phyloP scores from a whole-genome alignment of 2,329 filamentous ascomycete species.

The Colletotrichum euphorbiae region DNA sequence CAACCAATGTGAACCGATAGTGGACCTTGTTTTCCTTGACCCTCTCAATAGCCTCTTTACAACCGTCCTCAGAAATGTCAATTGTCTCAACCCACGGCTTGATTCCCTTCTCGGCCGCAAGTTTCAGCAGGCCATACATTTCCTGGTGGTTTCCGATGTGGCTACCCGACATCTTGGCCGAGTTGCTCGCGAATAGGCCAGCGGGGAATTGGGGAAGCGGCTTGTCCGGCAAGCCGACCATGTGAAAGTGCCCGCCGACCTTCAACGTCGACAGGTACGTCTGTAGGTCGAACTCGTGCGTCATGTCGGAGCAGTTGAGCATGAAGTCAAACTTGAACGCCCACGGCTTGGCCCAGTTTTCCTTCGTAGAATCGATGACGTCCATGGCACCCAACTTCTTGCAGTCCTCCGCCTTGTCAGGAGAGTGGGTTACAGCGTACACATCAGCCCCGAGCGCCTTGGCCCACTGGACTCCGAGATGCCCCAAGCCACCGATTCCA shows the following conservation, averaged over 20 bases:
- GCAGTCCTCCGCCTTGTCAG: conserved; percentile 69
- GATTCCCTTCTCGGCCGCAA: conserved; percentile 67
- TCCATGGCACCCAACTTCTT: conserved; percentile 71
- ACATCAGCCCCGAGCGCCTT: conserved; percentile 76
- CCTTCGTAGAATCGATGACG: conserved; percentile 58
- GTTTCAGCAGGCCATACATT: conserved; percentile 67
- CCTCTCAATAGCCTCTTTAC: conserved; percentile 76
- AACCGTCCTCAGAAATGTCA: conserved; percentile 74
- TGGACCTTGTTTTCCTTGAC: conserved; percentile 78
- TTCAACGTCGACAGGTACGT: conserved; percentile 64
- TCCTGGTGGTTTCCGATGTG: conserved; percentile 72
- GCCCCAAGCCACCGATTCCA: conserved; percentile 79
- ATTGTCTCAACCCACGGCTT: conserved; percentile 70
- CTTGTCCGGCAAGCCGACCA: conserved; percentile 67
- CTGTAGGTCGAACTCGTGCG: conserved; percentile 65
- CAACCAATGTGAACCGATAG: conserved; percentile 78
- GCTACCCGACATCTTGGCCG: conserved; percentile 56
- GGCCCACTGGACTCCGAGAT: conserved; percentile 78
- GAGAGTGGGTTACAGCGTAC: conserved; percentile 72
- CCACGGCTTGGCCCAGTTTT: conserved; percentile 69
- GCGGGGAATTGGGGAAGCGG: conserved; percentile 57
- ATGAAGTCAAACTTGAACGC: conserved; percentile 63
- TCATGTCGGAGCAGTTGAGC: conserved; percentile 62
- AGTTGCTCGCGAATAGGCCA: conserved; percentile 55
- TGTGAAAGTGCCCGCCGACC: conserved; percentile 67